Evolutionary conservation across 768 basidiomycete genomes (phyloP), one percentile per base, ranked within the genome.

Genomic region (Auricularia sp.): DNA sequence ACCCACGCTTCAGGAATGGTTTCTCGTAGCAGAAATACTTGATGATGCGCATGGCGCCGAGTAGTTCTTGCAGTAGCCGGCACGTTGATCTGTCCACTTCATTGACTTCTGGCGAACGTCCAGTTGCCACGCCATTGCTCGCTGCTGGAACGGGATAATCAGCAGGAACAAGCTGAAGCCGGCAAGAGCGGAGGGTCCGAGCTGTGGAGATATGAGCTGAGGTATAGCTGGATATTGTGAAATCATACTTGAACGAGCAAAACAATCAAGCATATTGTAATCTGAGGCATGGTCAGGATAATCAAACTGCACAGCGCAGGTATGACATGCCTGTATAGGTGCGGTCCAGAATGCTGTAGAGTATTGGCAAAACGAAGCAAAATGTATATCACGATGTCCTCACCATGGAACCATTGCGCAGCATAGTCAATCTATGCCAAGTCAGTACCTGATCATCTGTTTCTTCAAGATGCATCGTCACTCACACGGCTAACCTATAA

Each of bases 21-120:
- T 78, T 68, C 74, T 90, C 89, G 67, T 88, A 89, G 34, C 83
- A 85, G 71, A 90, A 90, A 69, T 85, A 88, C 72, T 89, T 89
- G 63, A 90, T 84, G n/a, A 88, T 80, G 3, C 85, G 81, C 86
- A 89, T 88, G 1, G 80, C 81, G 61, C 82, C 83, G 81, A 90
- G 72, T 6, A 87, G 80, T 70, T 89, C 88, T 18, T 85, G 79
- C n/a, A 90, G 75, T 0, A 85, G 78, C 70, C 85, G 84, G 86
- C 83, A 3, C 88, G 77, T 64, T 77, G 73, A 71, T 89, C 87
- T 0, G 87, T 88, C 76, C 80, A 86, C 65, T 76, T 80, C 79
- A 87, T 84, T 0, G 84, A 81, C 37, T 70, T 73, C 65, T 81
- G 80, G 5, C 87, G 78, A 42, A 84, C 76, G 44, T 76, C 73